Conservation (phyloP, 805 yeast species). For the Cyberlindnera euphorbiae region DNA sequence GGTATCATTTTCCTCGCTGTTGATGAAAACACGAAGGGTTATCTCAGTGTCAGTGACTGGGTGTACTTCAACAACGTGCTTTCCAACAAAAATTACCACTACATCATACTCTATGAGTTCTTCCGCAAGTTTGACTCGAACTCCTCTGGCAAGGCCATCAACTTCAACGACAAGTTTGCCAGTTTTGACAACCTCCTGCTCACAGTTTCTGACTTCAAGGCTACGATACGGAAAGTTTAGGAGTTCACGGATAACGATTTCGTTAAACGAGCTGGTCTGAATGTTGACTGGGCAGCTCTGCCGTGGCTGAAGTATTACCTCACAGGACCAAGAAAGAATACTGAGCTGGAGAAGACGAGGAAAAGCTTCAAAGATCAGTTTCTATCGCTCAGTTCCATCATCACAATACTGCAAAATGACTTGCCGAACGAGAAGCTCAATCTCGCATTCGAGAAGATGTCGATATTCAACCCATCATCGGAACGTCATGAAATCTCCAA, state of each 20-base stretch:
- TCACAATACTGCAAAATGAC: conserved; percentile 37
- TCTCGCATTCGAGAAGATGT: conserved; percentile 24
- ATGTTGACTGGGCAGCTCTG: conserved; percentile 33
- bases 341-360: neutral
- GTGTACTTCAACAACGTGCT: conserved; percentile 55
- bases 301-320: conserved; percentile 17
- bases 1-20: conserved; percentile 77
- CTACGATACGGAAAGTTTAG: conserved; percentile 30
- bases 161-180: conserved; percentile 33
- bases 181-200: conserved; percentile 34
- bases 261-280: conserved; percentile 26
- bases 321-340: conserved; percentile 10
- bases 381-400: conserved; percentile 35
- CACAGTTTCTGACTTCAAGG: conserved; percentile 28
- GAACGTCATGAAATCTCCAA: conserved; percentile 30
- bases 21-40: conserved; percentile 69
- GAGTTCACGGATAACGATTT: conserved; percentile 29
- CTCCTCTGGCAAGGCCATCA: conserved; percentile 29
- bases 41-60: conserved; percentile 67
- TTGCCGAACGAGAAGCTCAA: conserved; percentile 32
- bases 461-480: conserved; percentile 25
- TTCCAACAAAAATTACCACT: conserved; percentile 43
- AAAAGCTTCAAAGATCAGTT: conserved; percentile 20
- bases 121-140: conserved; percentile 42
- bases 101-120: conserved; percentile 48